Evolutionary conservation across 2,329 filamentous ascomycete genomes (phyloP).

Genomic region (Colletotrichum kahawae): DNA sequence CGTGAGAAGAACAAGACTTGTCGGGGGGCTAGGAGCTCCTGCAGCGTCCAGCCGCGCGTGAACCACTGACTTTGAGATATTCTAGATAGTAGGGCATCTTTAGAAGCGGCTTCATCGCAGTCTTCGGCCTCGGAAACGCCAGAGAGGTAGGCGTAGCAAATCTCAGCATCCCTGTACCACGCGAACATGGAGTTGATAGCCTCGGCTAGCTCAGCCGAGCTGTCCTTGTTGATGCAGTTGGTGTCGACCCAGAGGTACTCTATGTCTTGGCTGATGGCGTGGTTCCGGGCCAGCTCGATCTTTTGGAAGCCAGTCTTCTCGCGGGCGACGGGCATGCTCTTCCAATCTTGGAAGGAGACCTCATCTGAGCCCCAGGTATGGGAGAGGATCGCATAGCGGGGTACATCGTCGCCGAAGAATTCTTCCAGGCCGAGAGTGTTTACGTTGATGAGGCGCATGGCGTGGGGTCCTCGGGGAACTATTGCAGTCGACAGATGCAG

Average conservation of each 20-base stretch:
- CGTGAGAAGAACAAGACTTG: slow-evolving; percentile 21
- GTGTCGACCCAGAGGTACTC: slow-evolving; percentile 23
- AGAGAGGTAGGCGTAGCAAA: slow-evolving; percentile 20
- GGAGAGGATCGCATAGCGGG: slow-evolving; percentile 29
- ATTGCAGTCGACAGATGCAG: background rate
- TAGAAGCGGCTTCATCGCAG: background rate
- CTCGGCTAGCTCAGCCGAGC: slow-evolving; percentile 17
- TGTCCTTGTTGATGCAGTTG: slow-evolving; percentile 24
- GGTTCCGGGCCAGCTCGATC: slow-evolving; percentile 3
- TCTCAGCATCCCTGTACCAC: slow-evolving; percentile 16
- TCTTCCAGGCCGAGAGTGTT: slow-evolving; percentile 24
- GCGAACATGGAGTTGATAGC: slow-evolving; percentile 20
- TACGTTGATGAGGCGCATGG: slow-evolving; percentile 34
- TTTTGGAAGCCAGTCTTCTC: slow-evolving; percentile 8
- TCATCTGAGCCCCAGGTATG: slow-evolving; percentile 27
- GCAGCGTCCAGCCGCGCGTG: slow-evolving; percentile 24
- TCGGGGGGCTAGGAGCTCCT: slow-evolving; percentile 22
- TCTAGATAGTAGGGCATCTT: background rate
- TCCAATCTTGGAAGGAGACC: slow-evolving; percentile 24
- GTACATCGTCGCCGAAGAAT: slow-evolving; percentile 26
- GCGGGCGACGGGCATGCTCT: background rate
- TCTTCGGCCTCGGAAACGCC: background rate
- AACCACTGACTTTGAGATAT: slow-evolving; percentile 22
- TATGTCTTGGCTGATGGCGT: slow-evolving; percentile 3
- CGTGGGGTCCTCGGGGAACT: background rate